These are phyloP conservation scores for Cyberlindnera meyerae DNA, from an alignment of 805 yeast species.

Conservation along the genomic window DNA sequence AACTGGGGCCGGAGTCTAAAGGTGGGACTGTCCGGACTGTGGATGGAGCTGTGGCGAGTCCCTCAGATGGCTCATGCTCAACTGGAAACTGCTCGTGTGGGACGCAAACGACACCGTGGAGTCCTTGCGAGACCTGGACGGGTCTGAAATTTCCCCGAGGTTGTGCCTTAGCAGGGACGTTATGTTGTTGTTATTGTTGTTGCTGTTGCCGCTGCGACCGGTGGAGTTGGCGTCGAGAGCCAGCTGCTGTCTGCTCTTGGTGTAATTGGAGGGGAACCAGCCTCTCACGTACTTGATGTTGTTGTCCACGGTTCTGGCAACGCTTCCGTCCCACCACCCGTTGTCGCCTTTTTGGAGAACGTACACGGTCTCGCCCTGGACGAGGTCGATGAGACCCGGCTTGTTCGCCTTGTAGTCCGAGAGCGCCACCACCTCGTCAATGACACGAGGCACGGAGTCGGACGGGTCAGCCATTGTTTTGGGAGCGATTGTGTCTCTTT, in stretches of 20 bases:
- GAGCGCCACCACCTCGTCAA: slow-evolving; percentile 56
- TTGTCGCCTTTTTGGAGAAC: slow-evolving; percentile 59
- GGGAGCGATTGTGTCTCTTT: too few species aligned
- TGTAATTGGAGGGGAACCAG: slow-evolving; percentile 77
- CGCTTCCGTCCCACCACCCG: slow-evolving; percentile 89
- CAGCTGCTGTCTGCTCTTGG: slow-evolving; percentile 20
- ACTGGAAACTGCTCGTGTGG: slow-evolving; percentile 27
- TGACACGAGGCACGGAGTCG: slow-evolving; percentile 14
- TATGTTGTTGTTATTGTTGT: slow-evolving; percentile 4
- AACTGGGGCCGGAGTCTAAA: too few species aligned
- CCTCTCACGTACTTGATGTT: slow-evolving; percentile 43
- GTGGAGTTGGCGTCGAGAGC: slow-evolving; percentile 8
- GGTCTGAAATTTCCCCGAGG: slow-evolving; percentile 17
- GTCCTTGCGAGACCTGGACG: slow-evolving; percentile 34
- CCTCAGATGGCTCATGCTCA: too few species aligned
- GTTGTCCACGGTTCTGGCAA: slow-evolving; percentile 27
- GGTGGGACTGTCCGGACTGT: too few species aligned
- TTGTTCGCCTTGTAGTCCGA: slow-evolving; percentile 52
- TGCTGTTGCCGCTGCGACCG: slow-evolving; percentile 6
- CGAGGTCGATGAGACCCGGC: slow-evolving; percentile 46
- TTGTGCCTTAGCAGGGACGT: slow-evolving; percentile 23
- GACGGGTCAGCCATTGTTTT: too few species aligned
- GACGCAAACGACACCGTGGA: slow-evolving; percentile 41
- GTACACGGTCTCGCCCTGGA: slow-evolving; percentile 64
- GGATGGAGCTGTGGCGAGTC: too few species aligned